Evolutionary conservation across 75 land plant species (phyloP).

Genomic region (Sequoiadendron giganteum): DNA sequence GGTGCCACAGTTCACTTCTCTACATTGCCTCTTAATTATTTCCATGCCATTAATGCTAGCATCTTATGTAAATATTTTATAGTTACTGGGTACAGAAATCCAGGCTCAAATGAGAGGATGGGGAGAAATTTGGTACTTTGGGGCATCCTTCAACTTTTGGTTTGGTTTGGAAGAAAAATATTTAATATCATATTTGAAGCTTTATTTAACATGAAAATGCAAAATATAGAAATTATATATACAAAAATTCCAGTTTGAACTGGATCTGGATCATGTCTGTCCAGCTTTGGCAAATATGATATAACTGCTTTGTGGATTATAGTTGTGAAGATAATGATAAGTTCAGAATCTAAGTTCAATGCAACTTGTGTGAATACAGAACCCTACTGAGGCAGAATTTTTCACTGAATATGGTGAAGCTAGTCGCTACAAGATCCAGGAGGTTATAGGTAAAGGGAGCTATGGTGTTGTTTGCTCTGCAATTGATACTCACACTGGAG

Average conservation of each 20-base stretch:
- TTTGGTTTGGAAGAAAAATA: background rate
- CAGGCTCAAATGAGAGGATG: background rate
- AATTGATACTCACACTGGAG: constrained; percentile 76
- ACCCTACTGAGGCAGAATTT: constrained; percentile 46
- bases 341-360: background rate
- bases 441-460: constrained; percentile 95
- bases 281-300: background rate
- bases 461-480: constrained; percentile 97
- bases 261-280: no score
- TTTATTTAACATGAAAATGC: background rate
- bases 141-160: background rate
- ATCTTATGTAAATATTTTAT: background rate
- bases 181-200: background rate
- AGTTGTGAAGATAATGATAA: background rate
- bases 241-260: background rate
- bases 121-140: background rate
- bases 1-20: background rate
- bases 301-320: background rate
- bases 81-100: background rate
- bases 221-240: background rate
- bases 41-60: background rate
- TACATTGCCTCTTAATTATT: background rate
- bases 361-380: constrained; percentile 20
- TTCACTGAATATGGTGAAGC: constrained; percentile 96
- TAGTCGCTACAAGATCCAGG: constrained; percentile 75